Conservation (phyloP, 148 eudicot species). For the Rhododendron williamsianum region DNA sequence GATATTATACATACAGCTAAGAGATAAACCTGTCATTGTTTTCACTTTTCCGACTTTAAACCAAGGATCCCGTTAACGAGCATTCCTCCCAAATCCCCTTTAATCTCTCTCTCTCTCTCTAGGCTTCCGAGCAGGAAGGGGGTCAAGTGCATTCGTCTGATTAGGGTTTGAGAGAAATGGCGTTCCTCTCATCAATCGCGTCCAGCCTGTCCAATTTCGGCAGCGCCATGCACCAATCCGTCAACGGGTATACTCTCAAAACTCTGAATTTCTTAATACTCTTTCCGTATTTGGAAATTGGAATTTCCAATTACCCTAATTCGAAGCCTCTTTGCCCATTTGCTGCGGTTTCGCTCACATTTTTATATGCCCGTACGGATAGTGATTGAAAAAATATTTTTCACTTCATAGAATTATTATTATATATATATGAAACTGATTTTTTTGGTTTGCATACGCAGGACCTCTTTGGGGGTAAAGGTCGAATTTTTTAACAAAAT, state of each 20-base stretch:
- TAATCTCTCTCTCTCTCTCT: neutral
- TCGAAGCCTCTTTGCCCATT: neutral
- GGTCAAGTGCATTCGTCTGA: neutral
- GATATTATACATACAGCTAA: too few relatives aligned
- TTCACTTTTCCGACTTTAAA: neutral
- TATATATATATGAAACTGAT: neutral
- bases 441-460: neutral
- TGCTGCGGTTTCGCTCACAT: neutral
- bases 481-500: neutral
- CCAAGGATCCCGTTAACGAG: neutral
- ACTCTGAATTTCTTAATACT: neutral
- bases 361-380: neutral
- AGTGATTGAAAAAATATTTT: neutral
- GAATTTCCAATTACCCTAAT: neutral
- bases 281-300: neutral
- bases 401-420: neutral
- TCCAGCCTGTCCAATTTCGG: slow-evolving; percentile 68
- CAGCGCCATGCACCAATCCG: slow-evolving; percentile 36
- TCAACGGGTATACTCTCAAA: slow-evolving; percentile 52
- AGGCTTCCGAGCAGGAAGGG: too few relatives aligned
- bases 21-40: neutral
- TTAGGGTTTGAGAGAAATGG: slow-evolving; percentile 24
- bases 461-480: neutral
- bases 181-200: slow-evolving; percentile 56
- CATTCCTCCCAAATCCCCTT: neutral